These are phyloP conservation scores for Lactarius psammicola DNA, from an alignment of 768 basidiomycete species.

Conservation along the genomic window DNA sequence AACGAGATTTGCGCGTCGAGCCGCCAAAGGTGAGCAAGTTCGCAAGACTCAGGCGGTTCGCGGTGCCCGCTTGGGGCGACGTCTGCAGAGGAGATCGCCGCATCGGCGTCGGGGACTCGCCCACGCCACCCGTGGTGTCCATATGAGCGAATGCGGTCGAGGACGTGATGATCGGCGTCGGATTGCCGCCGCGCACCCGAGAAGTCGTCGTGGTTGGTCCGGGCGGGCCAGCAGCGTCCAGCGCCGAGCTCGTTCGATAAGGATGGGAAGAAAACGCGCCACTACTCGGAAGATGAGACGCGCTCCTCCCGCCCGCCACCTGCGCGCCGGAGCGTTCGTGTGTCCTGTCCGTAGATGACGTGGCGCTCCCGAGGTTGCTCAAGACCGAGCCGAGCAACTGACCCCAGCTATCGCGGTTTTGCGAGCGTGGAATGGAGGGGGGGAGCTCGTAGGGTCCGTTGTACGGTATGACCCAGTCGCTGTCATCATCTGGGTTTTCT, in stretches of 20 bases:
- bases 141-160: constrained; percentile 46
- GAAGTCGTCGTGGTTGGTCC: not conserved
- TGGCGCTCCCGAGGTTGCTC: constrained; percentile 20
- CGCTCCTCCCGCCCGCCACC: constrained; percentile 28
- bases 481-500: constrained; percentile 34
- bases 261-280: constrained; percentile 22
- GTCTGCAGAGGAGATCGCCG: constrained; percentile 32
- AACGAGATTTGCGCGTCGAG: constrained; percentile 17
- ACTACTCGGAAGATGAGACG: constrained; percentile 29
- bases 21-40: constrained; percentile 52
- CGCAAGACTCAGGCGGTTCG: constrained; percentile 50
- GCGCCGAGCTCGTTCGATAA: constrained; percentile 14
- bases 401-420: constrained; percentile 38
- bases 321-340: constrained; percentile 4
- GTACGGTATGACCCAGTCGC: constrained; percentile 65
- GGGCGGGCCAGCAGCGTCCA: not conserved
- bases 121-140: constrained; percentile 57
- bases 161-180: constrained; percentile 30
- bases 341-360: constrained; percentile 13
- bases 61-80: constrained; percentile 23
- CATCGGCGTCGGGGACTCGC: constrained; percentile 54
- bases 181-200: constrained; percentile 15
- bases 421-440: constrained; percentile 3
- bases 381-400: constrained; percentile 34
- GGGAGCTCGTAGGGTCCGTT: constrained; percentile 55